A percentile compares a stretch with the other conserved stretches of the same genome.
These are phyloP conservation scores for Tulasnella sp. DNA, from an alignment of 768 basidiomycete genomes.

Conservation along the genomic window DNA sequence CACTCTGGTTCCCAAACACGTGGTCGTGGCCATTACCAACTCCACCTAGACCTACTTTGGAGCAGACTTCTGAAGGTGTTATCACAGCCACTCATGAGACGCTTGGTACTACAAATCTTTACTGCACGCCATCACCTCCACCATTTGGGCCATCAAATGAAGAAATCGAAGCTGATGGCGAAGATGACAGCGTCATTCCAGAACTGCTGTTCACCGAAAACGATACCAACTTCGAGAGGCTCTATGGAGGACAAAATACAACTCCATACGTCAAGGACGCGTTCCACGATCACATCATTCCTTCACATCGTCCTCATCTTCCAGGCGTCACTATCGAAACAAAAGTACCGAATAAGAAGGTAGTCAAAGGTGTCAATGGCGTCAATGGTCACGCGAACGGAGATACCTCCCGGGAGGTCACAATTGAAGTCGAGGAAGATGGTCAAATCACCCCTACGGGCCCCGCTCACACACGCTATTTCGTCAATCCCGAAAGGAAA, in stretches of 20 bases:
- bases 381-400: constrained; percentile 8
- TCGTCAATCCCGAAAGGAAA: constrained; percentile 71
- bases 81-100: constrained; percentile 61
- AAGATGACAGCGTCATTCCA: constrained; percentile 60
- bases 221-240: constrained; percentile 84
- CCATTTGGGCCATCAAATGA: constrained; percentile 49
- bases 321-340: not conserved
- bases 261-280: constrained; percentile 86
- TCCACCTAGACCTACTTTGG: constrained; percentile 45
- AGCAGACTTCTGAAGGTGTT: constrained; percentile 36
- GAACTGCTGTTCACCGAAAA: constrained; percentile 92
- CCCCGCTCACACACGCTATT: constrained; percentile 24
- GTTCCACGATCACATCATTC: constrained; percentile 96
- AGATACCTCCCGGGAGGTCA: not conserved
- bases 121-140: constrained; percentile 84
- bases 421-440: not conserved
- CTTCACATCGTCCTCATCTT: constrained; percentile 54
- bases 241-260: constrained; percentile 80
- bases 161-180: constrained; percentile 39
- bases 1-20: constrained; percentile 94
- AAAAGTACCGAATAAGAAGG: constrained; percentile 15
- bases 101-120: constrained; percentile 66
- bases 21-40: constrained; percentile 77
- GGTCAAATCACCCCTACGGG: constrained; percentile 12
- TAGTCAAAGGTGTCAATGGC: constrained; percentile 6